Percentiles rank a stretch among this genome's conserved stretches.
phyloP scores from a whole-genome alignment of 2,329 filamentous ascomycete genomes.

The Dothideomycetidae sp. region DNA sequence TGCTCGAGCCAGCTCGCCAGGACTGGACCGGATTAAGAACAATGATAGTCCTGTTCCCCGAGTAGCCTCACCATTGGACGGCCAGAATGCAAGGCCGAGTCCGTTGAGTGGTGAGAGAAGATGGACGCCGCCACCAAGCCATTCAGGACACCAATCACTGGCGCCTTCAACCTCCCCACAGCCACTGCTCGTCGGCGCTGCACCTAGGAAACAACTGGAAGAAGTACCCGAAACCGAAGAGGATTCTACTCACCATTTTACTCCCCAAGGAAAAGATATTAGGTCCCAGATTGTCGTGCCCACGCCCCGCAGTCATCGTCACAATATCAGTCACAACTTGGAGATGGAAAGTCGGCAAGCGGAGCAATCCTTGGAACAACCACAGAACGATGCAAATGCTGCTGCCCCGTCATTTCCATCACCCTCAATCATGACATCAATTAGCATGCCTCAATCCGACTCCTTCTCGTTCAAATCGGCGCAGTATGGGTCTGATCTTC shows the following conservation, averaged over 20 bases:
- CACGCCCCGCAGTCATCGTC: slow-evolving; percentile 46
- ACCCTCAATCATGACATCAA: not conserved
- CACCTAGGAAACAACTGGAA: slow-evolving; percentile 44
- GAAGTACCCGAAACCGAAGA: slow-evolving; percentile 64
- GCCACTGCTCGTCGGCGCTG: slow-evolving; percentile 14
- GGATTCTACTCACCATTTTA: slow-evolving; percentile 27
- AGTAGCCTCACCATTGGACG: slow-evolving; percentile 46
- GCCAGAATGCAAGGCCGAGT: slow-evolving; percentile 5
- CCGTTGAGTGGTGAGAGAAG: slow-evolving; percentile 8
- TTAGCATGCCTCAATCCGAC: slow-evolving; percentile 1
- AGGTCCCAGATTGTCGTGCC: slow-evolving; percentile 45
- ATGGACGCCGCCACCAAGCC: slow-evolving; percentile 7
- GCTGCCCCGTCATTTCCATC: slow-evolving; percentile 25
- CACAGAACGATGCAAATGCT: slow-evolving; percentile 61
- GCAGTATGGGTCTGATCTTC: not conserved
- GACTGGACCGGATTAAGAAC: slow-evolving; percentile 21
- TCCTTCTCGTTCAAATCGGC: slow-evolving; percentile 4
- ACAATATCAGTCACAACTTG: slow-evolving; percentile 62
- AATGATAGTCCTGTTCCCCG: slow-evolving; percentile 23
- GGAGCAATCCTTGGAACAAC: slow-evolving; percentile 32
- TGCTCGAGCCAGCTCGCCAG: slow-evolving; percentile 31
- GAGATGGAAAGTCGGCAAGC: slow-evolving; percentile 76
- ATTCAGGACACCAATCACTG: slow-evolving; percentile 12
- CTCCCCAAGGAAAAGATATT: slow-evolving; percentile 20
- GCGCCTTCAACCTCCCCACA: slow-evolving; percentile 17